Conservation (phyloP, 1,284 basidiomycete species). For the Inonotus hispidus region DNA sequence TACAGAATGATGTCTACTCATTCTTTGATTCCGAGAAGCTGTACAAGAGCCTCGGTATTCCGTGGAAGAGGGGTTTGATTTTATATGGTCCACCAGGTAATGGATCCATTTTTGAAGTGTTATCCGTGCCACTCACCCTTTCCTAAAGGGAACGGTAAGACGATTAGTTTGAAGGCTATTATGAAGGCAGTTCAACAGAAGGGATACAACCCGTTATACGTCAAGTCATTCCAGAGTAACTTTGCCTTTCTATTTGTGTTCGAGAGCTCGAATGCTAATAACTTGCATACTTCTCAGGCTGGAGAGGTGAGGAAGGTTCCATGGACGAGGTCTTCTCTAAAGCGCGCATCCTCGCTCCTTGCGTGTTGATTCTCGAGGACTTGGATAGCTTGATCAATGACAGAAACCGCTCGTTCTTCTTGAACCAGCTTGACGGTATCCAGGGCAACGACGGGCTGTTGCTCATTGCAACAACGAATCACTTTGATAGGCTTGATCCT, state of each 20-base stretch:
- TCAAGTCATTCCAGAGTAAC: slow-evolving; percentile 65
- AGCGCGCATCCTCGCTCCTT: slow-evolving; percentile 64
- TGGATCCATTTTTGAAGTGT: slow-evolving; percentile 8
- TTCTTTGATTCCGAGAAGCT: slow-evolving; percentile 70
- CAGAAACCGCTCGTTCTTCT: slow-evolving; percentile 74
- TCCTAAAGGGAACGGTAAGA: slow-evolving; percentile 71
- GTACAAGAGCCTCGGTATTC: slow-evolving; percentile 68
- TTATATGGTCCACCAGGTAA: slow-evolving; percentile 68
- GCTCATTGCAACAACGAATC: slow-evolving; percentile 78
- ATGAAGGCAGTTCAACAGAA: slow-evolving; percentile 60
- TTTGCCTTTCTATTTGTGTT: neutral
- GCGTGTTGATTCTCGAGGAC: slow-evolving; percentile 75
- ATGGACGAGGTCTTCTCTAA: slow-evolving; percentile 63
- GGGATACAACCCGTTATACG: slow-evolving; percentile 67
- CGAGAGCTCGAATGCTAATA: neutral
- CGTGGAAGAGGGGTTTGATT: slow-evolving; percentile 81
- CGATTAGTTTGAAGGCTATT: slow-evolving; percentile 71
- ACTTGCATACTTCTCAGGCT: slow-evolving; percentile 34
- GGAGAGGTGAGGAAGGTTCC: slow-evolving; percentile 58
- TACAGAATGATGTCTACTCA: slow-evolving; percentile 69
- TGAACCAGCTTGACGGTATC: slow-evolving; percentile 76
- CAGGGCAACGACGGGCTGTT: slow-evolving; percentile 73
- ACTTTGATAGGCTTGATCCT: slow-evolving; percentile 73
- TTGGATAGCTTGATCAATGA: slow-evolving; percentile 77
- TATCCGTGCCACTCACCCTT: neutral